Evolutionary conservation across 306 rosid species (phyloP), one percentile per base, ranked within the genome.

Genomic region (Begonia masoniana): DNA sequence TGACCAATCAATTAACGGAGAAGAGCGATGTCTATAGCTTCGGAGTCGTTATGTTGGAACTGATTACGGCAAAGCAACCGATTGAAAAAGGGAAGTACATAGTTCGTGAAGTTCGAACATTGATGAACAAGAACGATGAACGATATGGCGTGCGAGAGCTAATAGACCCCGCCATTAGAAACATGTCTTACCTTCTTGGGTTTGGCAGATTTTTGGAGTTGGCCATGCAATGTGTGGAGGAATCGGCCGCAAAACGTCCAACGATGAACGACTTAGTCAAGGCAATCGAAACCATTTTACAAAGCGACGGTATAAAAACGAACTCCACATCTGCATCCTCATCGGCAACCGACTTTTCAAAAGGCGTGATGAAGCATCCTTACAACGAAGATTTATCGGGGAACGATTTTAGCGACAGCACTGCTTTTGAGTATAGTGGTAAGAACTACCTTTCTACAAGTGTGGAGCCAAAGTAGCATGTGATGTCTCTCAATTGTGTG

Each of bases 21-120:
- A 91, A 86, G 68, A 86, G 96, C 39, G 99, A 91, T 16, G 94
- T 86, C 43, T 91, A 91, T 62, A 86, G 99, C 55, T 91, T 78
- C 21, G 99, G 99, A 12, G 96, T 91, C 0, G 96, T 91, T 2
- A 83, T 91, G 96, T 75, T 91, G 14, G 99, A 91, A 62, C 61
- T 91, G 23, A 63, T 91, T 67, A 81, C 91, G 4, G 81, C 94
- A 4, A 77, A 62, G 76, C 94, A 81, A 54, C 92, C 99, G 2
- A 83, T 91, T 13, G 94, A 83, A 63, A 91, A 86, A 57, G 92
- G 99, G 4, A 91, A 86, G 65, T 86, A 81, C 67, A 63, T 86
- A 9, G 94, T 91, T 39, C 84, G 96, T 0, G 96, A 91, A 64
- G 86, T 79, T 39, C 63, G 70, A 3, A 54, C 61, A 74, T 51